phyloP scores from a whole-genome alignment of 169 alveolate genomes.

The Miamiensis avidus region DNA sequence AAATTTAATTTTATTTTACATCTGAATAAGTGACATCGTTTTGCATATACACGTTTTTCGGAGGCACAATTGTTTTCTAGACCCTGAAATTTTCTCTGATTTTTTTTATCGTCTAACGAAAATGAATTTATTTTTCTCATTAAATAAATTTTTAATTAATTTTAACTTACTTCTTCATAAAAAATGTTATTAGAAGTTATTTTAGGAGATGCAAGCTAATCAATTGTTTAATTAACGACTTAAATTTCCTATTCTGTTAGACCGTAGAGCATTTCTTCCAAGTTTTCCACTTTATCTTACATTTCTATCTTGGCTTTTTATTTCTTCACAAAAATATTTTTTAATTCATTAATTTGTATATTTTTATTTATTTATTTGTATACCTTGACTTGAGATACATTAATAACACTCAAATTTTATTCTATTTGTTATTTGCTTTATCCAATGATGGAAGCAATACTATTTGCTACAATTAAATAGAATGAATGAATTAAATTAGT shows the following conservation, averaged over 20 bases:
- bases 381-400: neutral
- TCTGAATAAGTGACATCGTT: neutral
- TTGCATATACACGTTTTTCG: neutral
- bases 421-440: no score
- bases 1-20: neutral
- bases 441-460: neutral
- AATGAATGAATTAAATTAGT: no score
- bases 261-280: neutral
- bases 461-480: neutral
- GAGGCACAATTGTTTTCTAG: neutral
- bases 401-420: no score
- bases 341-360: no score
- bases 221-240: neutral
- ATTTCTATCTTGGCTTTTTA: neutral
- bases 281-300: neutral
- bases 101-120: constrained; percentile 9
- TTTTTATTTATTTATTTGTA: no score
- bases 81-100: constrained; percentile 10
- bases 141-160: neutral
- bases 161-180: constrained; percentile 2
- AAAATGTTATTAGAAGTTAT: constrained; percentile 13
- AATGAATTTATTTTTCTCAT: neutral
- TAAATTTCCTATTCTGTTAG: neutral
- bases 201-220: constrained; percentile 13
- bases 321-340: no score